Evolutionary conservation across 2,329 filamentous ascomycete species (phyloP), one percentile per base, ranked within the genome.

Genomic region (Myriangium duriaei): DNA sequence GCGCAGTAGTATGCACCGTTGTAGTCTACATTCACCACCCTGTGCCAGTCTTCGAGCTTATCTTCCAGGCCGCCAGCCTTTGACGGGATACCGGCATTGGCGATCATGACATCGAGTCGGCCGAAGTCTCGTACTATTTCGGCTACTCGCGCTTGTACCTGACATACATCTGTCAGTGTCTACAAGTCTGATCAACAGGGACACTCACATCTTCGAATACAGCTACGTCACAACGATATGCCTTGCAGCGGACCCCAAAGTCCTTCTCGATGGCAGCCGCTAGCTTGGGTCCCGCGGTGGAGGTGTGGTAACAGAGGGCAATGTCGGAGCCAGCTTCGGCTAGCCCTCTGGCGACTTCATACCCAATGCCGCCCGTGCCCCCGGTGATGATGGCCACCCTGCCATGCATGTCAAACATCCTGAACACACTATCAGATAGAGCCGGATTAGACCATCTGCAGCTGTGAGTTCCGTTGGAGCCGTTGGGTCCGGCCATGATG

Each of bases 41-140:
- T 60, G 18, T 51, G 54, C 45, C 71, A 74, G 44, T 73, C 68
- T 2, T 68, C 62, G 0, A 73, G 47, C 0, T 61, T 66, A 44
- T 67, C 63, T 34, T 76, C 71, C 1, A 73, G 52, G 11, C 76
- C 65, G 0, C 68, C 63, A 47, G 74, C 72, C 0, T 65, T 70
- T 17, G 68, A 70, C 3, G 64, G 63, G 54, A 68, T 59, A 1
- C 65, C 64, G 1, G 64, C 62, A 47, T 67, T 68, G 12, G 59
- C 65, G 21, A 68, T 56, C 24, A 68, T 53, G 37, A 68, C 61
- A 37, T 65, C 59, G 9, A 68, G 54, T 19, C 55, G 54, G 11
- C 62, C 63, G 46, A 66, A 66, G 30, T 63, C 60, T 5, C 47
- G n/a, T n/a, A n/a, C n/a, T n/a, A n/a, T n/a, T n/a, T n/a, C n/a